Conservation (phyloP, 176 grass and related monocot genomes). For the Puccinellia tenuiflora region DNA sequence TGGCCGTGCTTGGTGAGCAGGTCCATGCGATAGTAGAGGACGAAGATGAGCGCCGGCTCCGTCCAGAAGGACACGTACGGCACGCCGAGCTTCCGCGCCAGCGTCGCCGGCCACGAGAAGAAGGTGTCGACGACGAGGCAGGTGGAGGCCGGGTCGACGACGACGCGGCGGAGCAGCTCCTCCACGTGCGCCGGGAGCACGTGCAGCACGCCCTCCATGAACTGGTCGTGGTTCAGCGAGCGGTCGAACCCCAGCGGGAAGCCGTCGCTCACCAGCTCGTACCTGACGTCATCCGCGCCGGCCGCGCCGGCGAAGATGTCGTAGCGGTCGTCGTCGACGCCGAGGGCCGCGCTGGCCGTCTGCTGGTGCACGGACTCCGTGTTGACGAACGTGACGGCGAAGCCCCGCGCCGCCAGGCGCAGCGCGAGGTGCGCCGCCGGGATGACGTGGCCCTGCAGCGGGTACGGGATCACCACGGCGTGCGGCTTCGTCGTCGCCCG, state of each 20-base stretch:
- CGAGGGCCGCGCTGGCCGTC: constrained; percentile 13
- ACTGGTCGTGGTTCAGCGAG: constrained; percentile 55
- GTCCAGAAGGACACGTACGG: constrained; percentile 74
- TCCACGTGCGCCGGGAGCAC: constrained; percentile 58
- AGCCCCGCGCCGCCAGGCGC: constrained; percentile 30
- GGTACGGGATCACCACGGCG: constrained; percentile 54
- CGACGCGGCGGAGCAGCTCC: constrained; percentile 52
- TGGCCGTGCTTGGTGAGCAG: constrained; percentile 49
- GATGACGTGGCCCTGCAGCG: constrained; percentile 71
- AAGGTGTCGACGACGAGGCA: constrained; percentile 63
- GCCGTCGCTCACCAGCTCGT: constrained; percentile 59
- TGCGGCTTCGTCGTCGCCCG: constrained; percentile 21
- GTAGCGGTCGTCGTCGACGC: neutral
- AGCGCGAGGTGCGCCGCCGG: constrained; percentile 55
- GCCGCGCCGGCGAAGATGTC: constrained; percentile 34
- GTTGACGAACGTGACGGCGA: constrained; percentile 68
- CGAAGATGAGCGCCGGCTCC: constrained; percentile 58
- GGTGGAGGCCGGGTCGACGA: constrained; percentile 30
- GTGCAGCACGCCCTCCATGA: constrained; percentile 46
- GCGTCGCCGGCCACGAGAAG: constrained; percentile 58
- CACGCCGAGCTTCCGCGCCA: constrained; percentile 41
- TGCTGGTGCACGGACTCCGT: constrained; percentile 55
- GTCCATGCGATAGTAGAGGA: constrained; percentile 53
- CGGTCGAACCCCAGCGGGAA: constrained; percentile 51
- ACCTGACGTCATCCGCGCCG: constrained; percentile 30